phyloP scores from a whole-genome alignment of 345 rosid genomes.

The Eucalyptus guilfoylei region DNA sequence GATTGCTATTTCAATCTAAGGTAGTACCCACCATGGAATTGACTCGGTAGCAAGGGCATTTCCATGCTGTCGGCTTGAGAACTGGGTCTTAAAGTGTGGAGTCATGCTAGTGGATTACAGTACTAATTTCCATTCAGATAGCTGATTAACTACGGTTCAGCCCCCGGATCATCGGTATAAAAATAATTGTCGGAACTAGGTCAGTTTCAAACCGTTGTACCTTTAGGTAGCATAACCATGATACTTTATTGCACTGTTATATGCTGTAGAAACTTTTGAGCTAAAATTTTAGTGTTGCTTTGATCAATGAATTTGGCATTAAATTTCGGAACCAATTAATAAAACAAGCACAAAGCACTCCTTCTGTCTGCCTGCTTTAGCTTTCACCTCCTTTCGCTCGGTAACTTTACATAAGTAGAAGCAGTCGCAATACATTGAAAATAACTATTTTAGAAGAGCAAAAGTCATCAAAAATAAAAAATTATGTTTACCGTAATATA shows the following conservation, averaged over 20 bases:
- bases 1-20: not conserved
- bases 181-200: not conserved
- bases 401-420: not conserved
- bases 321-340: not conserved
- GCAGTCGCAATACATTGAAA: not conserved
- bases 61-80: not conserved
- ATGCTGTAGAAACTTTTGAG: not conserved
- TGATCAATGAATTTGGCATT: not conserved
- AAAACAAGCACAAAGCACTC: not conserved
- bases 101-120: not conserved
- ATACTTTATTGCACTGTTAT: not conserved
- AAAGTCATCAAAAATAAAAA: no score
- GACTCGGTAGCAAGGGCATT: not conserved
- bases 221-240: not conserved
- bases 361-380: not conserved
- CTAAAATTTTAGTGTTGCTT: not conserved
- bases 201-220: not conserved
- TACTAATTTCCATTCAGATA: not conserved
- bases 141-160: rapidly evolving
- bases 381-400: not conserved
- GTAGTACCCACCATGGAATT: not conserved
- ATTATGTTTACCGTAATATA: rapidly evolving
- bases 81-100: not conserved
- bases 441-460: not conserved
- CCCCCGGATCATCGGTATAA: not conserved